Conservation (phyloP, 345 rosid genomes). For the Salix koriyanagi region DNA sequence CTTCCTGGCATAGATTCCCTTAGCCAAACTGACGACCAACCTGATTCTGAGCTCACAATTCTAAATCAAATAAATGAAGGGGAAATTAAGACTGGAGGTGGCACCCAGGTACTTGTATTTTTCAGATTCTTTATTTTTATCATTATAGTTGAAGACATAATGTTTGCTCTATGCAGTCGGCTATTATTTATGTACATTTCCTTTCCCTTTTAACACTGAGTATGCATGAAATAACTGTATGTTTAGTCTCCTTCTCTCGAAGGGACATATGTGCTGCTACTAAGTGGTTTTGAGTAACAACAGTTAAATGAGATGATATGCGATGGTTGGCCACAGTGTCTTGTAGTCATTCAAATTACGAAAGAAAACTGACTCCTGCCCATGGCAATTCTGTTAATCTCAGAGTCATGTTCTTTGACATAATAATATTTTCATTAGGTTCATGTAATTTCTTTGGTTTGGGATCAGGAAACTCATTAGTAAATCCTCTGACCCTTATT, state of each 20-base stretch:
- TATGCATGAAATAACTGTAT: background rate
- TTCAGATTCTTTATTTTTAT: background rate
- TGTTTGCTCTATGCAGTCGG: background rate
- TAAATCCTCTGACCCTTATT: conserved; percentile 9
- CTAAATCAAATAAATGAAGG: conserved; percentile 32
- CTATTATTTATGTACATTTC: background rate
- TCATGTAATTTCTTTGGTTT: background rate
- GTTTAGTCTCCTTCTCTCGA: background rate
- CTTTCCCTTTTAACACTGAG: background rate
- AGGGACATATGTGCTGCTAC: background rate
- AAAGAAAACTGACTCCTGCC: background rate
- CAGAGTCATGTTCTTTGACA: background rate
- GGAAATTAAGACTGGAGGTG: conserved; percentile 39
- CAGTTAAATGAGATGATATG: background rate
- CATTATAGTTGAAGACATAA: background rate
- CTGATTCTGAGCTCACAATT: conserved; percentile 38
- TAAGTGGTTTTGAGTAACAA: background rate
- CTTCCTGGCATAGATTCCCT: conserved; percentile 31
- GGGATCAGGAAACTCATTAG: background rate
- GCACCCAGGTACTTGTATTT: conserved; percentile 46
- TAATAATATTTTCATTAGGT: background rate
- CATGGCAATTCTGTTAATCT: background rate
- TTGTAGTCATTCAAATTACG: background rate
- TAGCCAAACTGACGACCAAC: conserved; percentile 32
- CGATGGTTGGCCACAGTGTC: background rate